Evolutionary conservation across 352 stramenopile genomes (phyloP), one percentile per base, ranked within the genome.

Genomic region (Phytophthora uliginosa): DNA sequence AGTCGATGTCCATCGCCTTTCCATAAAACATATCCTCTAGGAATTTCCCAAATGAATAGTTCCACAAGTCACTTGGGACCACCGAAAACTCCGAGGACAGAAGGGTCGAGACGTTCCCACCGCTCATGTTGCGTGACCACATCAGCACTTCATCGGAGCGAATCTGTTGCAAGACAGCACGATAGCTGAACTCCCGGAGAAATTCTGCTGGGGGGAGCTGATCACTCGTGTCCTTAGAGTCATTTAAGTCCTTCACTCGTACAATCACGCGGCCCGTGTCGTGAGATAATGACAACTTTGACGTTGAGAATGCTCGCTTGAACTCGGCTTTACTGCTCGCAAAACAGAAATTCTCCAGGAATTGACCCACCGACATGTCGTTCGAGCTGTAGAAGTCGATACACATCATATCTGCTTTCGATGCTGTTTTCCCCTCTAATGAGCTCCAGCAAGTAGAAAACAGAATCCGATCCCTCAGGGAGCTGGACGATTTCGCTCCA

Each of bases 21-120:
- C 88, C 85, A 69, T 97, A 97, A 22, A 97, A 84, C 75, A 95
- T 80, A 50, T 92, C 88, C 72, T 97, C 90, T 7, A 97, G 58
- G 61, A 95, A 95, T 67, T 96, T 97, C 2, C 90, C 90, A 71
- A 97, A 97, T 17, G 89, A 96, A 60, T 94, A 96, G 57, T 95
- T 94, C 80, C 87, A 91, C 17, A 94, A 72, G 42, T 97, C 89
- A 9, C 71, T 74, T 3, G 89, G 83, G 36, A 95, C 77, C 1
- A 78, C 71, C 9, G 79, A 85, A 60, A 90, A 97, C 20, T 86
- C 77, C 7, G 73, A 87, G 17, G 83, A 88, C 13, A 94, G 59
- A 31, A 63, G 45, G 13, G 56, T 31, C 24, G 47, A 65, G 36
- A 50, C 24, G 26, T 60, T 74, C 50, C 54, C 71, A 38, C 60